Evolutionary conservation across 163 green algal species (phyloP).

Genomic region (Volvox carteri): DNA sequence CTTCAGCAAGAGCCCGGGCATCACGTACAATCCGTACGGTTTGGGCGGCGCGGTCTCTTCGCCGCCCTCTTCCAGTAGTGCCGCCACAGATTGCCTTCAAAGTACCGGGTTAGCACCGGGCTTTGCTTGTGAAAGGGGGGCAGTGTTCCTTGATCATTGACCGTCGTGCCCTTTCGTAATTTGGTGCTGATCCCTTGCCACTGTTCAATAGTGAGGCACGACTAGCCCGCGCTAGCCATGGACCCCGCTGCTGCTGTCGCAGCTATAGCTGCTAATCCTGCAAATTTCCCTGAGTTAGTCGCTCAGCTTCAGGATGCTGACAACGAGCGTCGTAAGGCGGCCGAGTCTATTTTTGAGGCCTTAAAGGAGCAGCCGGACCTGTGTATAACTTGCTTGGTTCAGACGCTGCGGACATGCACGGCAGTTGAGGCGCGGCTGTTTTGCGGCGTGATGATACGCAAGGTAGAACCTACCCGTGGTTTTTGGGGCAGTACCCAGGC

Average conservation of each 20-base stretch:
- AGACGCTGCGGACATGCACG: conserved; percentile 67
- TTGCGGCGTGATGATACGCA: conserved; percentile 88
- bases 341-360: conserved; percentile 81
- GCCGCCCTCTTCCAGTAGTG: neutral
- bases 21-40: neutral
- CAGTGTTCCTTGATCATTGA: neutral
- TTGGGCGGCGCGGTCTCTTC: neutral
- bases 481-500: neutral
- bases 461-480: conserved; percentile 65
- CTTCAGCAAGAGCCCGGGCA: too few relatives aligned
- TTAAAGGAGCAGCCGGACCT: conserved; percentile 77
- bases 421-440: conserved; percentile 75
- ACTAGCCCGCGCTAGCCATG: conserved; percentile 10
- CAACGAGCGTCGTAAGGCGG: conserved; percentile 83
- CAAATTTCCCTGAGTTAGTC: conserved; percentile 85
- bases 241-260: conserved; percentile 33
- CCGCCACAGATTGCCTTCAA: neutral
- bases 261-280: conserved; percentile 51
- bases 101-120: neutral
- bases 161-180: neutral
- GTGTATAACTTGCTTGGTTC: conserved; percentile 75
- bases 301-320: conserved; percentile 84
- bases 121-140: neutral
- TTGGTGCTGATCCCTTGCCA: neutral
- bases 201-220: conserved; percentile 1